These are phyloP conservation scores for Helichrysum umbraculigerum DNA, from an alignment of 129 eudicot species.

Conservation along the genomic window DNA sequence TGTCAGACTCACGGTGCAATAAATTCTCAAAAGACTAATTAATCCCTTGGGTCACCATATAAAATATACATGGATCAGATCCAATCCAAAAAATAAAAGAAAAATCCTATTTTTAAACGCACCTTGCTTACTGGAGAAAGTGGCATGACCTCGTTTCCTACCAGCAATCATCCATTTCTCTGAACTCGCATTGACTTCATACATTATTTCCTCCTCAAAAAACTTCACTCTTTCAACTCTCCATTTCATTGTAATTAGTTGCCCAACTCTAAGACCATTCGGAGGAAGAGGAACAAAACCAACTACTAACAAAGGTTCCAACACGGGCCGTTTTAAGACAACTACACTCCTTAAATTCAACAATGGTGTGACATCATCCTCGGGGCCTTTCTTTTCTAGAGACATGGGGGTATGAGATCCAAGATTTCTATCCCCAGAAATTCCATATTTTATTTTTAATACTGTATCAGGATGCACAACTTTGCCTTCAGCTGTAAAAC, in stretches of 20 bases:
- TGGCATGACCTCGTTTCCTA: conserved; percentile 82
- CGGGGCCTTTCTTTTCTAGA: conserved; percentile 34
- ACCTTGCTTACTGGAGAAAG: conserved; percentile 85
- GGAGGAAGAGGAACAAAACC: conserved; percentile 96
- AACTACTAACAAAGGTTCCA: conserved; percentile 89
- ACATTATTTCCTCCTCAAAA: conserved; percentile 60
- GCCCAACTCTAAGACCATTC: conserved; percentile 85
- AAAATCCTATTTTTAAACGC: neutral
- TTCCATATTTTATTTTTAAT: conserved; percentile 63
- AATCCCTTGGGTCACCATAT: neutral
- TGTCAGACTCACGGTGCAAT: conserved; percentile 29
- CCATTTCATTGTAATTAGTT: conserved; percentile 84
- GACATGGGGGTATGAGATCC: conserved; percentile 83
- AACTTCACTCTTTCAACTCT: conserved; percentile 84
- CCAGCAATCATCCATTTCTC: conserved; percentile 99
- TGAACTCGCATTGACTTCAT: conserved; percentile 81
- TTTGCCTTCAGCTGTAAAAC: conserved; percentile 61
- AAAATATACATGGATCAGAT: neutral
- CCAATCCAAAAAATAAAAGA: neutral
- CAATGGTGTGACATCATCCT: conserved; percentile 34
- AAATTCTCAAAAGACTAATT: neutral
- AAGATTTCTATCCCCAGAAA: conserved; percentile 61
- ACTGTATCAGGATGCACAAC: conserved; percentile 51
- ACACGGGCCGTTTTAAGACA: conserved; percentile 76
- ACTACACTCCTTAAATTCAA: conserved; percentile 74